Evolutionary conservation across 352 stramenopile genomes (phyloP), one percentile per base, ranked within the genome.

Genomic region (Plasmopara halstedii): DNA sequence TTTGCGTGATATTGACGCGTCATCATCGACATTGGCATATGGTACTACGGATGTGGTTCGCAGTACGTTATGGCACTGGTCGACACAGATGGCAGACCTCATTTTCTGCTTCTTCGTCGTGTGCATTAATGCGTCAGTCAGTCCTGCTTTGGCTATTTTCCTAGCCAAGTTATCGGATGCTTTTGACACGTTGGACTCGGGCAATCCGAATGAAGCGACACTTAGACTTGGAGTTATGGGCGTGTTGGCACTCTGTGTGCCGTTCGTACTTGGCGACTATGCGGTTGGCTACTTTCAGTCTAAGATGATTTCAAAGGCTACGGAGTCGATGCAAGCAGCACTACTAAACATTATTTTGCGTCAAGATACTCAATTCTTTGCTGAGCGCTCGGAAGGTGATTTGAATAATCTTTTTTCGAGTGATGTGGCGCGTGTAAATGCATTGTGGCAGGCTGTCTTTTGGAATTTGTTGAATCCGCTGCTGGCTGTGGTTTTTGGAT

Each of bases 291-390:
- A 88, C 53, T 94, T 94, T 63, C 83, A 94, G 62, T 89, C 77
- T 42, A 94, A 94, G 42, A 94, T 94, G 83, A 94, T 94, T 44
- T 80, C 79, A 20, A 94, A 91, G 58, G 83, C 83, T 14, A 91
- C 79, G 1, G 77, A 90, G 42, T 70, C 64, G 36, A 70, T 94
- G 55, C 79, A 94, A 51, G 70, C 56, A 31, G 74, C 62, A 19
- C 44, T 94, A 41, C 67, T 94, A 3, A 61, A 82, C 41, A 94
- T 83, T 46, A 88, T 94, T 32, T 46, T 94, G 18, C 76, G 69
- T 43, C 83, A 94, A 42, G 62, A 79, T 44, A 89, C 79, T 10
- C 56, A 69, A 27, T 94, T 94, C 46, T 94, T 94, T 21, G 74
- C 75, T 1, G 80, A 88, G 39, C 75, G 83, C 14, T 94, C 83